Conservation (phyloP, 495 filamentous ascomycete species). For the Talaromyces stipitatus region DNA sequence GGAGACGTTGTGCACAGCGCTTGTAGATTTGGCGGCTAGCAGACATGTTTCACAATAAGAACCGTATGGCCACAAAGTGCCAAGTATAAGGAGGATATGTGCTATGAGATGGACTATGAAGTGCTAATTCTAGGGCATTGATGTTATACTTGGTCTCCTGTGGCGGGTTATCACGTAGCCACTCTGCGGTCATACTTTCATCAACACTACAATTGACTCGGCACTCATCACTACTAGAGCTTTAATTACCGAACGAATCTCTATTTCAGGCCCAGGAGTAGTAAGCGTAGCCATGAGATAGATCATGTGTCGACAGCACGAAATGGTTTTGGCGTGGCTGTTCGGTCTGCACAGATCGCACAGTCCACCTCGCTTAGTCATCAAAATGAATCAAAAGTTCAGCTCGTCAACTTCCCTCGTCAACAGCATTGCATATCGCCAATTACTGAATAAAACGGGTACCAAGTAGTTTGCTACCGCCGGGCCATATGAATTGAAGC, state of each 20-base stretch:
- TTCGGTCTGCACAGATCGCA: not conserved
- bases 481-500: not conserved
- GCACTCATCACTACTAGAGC: too few species aligned
- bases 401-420: not conserved
- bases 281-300: too few species aligned
- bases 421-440: not conserved
- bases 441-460: not conserved
- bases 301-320: not conserved
- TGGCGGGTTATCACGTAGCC: not conserved
- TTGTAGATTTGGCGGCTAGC: not conserved
- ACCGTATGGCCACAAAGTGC: not conserved
- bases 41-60: not conserved
- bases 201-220: too few species aligned
- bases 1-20: not conserved
- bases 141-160: conserved; percentile 9
- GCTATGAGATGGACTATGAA: not conserved
- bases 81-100: conserved; percentile 7
- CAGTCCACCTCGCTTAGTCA: conserved; percentile 1
- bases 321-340: not conserved
- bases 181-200: conserved; percentile 5
- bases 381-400: not conserved
- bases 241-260: too few species aligned
- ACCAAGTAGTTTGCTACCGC: not conserved
- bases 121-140: not conserved
- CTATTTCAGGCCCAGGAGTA: too few species aligned